A percentile compares a stretch with the other conserved stretches of the same genome.
Evolutionary conservation across 306 rosid genomes (phyloP).

Genomic region (Crataegus laevigata): DNA sequence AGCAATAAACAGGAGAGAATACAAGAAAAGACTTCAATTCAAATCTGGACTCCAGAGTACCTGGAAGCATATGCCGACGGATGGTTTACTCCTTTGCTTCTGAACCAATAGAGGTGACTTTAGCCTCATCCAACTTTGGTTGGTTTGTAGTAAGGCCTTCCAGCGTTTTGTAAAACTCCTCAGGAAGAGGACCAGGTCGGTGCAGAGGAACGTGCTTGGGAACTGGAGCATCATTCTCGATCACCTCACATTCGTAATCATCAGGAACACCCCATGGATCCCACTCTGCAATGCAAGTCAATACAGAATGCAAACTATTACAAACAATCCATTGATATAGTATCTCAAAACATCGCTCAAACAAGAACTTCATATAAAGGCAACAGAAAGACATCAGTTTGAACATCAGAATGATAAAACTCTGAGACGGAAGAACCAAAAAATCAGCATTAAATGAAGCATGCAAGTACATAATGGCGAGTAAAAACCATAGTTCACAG

Average conservation of each 20-base stretch:
- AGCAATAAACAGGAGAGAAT: constrained; percentile 14
- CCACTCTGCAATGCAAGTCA: constrained; percentile 63
- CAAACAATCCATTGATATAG: background rate
- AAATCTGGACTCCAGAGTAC: constrained; percentile 24
- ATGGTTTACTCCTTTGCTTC: constrained; percentile 34
- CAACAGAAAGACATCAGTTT: background rate
- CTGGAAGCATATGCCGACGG: background rate
- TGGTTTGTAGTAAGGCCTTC: constrained; percentile 24
- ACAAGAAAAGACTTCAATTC: constrained; percentile 8
- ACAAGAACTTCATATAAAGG: background rate
- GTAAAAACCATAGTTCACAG: background rate
- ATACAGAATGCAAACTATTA: constrained; percentile 1
- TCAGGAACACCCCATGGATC: constrained; percentile 92
- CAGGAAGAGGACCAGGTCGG: constrained; percentile 82
- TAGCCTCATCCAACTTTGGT: constrained; percentile 26
- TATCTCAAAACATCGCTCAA: too few species aligned
- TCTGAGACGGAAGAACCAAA: background rate
- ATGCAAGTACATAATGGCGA: background rate
- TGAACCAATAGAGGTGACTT: constrained; percentile 34
- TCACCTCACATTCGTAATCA: constrained; percentile 72
- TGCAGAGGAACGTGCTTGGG: constrained; percentile 79
- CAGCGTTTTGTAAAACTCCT: constrained; percentile 54
- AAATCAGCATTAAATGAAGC: background rate
- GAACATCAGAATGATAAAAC: background rate
- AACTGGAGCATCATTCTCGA: constrained; percentile 84